These are phyloP conservation scores for Truncatella angustata DNA, from an alignment of 2,329 filamentous ascomycete species.

Conservation along the genomic window DNA sequence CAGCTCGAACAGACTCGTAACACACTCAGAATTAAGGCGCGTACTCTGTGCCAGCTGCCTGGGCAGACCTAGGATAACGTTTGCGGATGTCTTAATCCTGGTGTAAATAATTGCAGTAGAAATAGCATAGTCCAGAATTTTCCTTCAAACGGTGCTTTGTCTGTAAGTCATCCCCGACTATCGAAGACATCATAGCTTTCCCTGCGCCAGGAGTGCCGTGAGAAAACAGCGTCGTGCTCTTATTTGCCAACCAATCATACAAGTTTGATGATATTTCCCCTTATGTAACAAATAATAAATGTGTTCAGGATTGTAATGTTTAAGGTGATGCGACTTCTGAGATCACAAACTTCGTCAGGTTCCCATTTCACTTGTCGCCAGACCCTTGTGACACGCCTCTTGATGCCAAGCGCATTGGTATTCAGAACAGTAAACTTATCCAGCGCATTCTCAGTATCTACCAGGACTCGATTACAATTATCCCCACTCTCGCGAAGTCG, in stretches of 20 bases:
- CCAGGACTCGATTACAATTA: neutral
- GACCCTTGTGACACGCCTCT: neutral
- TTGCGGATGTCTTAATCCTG: constrained; percentile 32
- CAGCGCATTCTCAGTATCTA: neutral
- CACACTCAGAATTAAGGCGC: constrained; percentile 19
- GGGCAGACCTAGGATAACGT: constrained; percentile 32
- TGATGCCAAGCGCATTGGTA: neutral
- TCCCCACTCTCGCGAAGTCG: too few relatives aligned
- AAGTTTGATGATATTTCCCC: too few relatives aligned
- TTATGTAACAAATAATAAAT: too few relatives aligned
- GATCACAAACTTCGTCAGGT: neutral
- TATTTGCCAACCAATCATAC: constrained; percentile 25
- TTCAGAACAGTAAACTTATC: neutral
- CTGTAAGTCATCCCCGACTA: constrained; percentile 39
- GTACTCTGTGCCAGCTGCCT: constrained; percentile 32
- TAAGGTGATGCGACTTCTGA: neutral
- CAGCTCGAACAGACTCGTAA: constrained; percentile 27
- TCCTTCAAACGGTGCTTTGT: constrained; percentile 11
- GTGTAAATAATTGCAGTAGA: constrained; percentile 44
- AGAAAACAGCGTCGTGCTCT: constrained; percentile 39
- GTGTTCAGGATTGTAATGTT: neutral
- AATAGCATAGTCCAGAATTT: constrained; percentile 37
- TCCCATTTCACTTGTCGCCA: neutral
- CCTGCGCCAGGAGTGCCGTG: constrained; percentile 46
- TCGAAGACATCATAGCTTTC: constrained; percentile 44